Conservation (phyloP, 2,329 filamentous ascomycete species). For the Stagonosporopsis cucurbitacearum region DNA sequence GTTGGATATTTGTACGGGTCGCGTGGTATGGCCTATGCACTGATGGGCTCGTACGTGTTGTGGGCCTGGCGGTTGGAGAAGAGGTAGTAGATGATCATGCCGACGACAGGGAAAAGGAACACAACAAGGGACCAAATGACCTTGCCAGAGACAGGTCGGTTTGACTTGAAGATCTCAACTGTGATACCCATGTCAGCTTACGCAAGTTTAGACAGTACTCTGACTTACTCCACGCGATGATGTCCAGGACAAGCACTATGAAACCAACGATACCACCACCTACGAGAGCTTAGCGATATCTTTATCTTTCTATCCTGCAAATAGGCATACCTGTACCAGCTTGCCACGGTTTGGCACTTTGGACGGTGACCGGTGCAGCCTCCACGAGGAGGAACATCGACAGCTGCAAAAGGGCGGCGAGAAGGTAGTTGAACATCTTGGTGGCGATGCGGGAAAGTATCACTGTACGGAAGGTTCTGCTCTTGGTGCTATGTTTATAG, state of each 20-base stretch:
- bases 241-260: slow-evolving; percentile 66
- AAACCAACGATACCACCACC: slow-evolving; percentile 68
- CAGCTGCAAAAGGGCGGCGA: slow-evolving; percentile 60
- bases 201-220: not conserved
- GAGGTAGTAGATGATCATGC: slow-evolving; percentile 68
- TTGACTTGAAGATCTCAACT: slow-evolving; percentile 72
- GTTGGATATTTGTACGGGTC: not conserved
- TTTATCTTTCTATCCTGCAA: slow-evolving; percentile 33
- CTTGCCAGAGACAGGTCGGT: slow-evolving; percentile 64
- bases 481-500: not conserved
- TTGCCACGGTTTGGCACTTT: slow-evolving; percentile 58
- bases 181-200: slow-evolving; percentile 25
- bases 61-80: slow-evolving; percentile 68
- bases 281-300: slow-evolving; percentile 59
- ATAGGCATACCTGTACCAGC: slow-evolving; percentile 65
- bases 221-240: slow-evolving; percentile 67
- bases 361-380: slow-evolving; percentile 54
- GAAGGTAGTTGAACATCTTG: slow-evolving; percentile 42
- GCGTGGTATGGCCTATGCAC: slow-evolving; percentile 22
- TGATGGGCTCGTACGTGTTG: slow-evolving; percentile 62
- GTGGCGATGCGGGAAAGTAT: not conserved
- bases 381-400: slow-evolving; percentile 59
- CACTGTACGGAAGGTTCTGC: not conserved
- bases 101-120: slow-evolving; percentile 69
- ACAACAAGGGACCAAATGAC: slow-evolving; percentile 68